Evolutionary conservation across 2,329 filamentous ascomycete genomes (phyloP).

Genomic region (Colletotrichum ledebouriae): DNA sequence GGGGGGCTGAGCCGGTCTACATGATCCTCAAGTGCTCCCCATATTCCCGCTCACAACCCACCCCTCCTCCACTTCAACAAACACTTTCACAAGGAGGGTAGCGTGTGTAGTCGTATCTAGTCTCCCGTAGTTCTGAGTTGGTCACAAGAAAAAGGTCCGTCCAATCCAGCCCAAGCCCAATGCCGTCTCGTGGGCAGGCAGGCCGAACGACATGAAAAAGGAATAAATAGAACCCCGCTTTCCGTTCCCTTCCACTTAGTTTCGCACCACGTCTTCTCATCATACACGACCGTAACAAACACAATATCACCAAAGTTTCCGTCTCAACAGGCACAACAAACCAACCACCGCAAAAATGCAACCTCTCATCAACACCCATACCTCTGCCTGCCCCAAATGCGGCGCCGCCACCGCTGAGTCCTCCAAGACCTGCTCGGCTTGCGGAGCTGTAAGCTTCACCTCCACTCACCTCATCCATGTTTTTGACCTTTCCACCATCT

Average conservation of each 20-base stretch:
- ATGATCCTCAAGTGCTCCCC: too few species aligned
- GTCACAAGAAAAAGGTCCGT: constrained; percentile 16
- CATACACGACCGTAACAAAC: constrained; percentile 4
- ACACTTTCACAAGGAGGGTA: constrained; percentile 35
- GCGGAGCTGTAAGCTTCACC: constrained; percentile 66
- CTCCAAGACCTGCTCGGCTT: constrained; percentile 67
- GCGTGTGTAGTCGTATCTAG: constrained; percentile 6
- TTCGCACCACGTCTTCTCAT: background rate
- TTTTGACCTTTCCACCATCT: constrained; percentile 5
- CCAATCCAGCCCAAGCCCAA: constrained; percentile 12
- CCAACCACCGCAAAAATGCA: constrained; percentile 43
- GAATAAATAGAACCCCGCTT: constrained; percentile 30
- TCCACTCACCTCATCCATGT: background rate
- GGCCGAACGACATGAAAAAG: background rate
- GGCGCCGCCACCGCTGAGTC: constrained; percentile 58
- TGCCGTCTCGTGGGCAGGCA: constrained; percentile 18
- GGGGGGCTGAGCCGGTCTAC: too few species aligned
- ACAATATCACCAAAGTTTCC: constrained; percentile 15
- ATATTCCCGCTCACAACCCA: constrained; percentile 12
- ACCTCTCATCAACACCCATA: constrained; percentile 52
- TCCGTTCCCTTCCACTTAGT: background rate
- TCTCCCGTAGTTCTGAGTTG: constrained; percentile 28
- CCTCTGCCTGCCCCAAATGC: constrained; percentile 69
- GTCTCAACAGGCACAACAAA: constrained; percentile 15
- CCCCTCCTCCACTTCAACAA: constrained; percentile 17